Evolutionary conservation across 352 stramenopile species (phyloP), one percentile per base, ranked within the genome.

Genomic region (Globisporangium megalacanthum): DNA sequence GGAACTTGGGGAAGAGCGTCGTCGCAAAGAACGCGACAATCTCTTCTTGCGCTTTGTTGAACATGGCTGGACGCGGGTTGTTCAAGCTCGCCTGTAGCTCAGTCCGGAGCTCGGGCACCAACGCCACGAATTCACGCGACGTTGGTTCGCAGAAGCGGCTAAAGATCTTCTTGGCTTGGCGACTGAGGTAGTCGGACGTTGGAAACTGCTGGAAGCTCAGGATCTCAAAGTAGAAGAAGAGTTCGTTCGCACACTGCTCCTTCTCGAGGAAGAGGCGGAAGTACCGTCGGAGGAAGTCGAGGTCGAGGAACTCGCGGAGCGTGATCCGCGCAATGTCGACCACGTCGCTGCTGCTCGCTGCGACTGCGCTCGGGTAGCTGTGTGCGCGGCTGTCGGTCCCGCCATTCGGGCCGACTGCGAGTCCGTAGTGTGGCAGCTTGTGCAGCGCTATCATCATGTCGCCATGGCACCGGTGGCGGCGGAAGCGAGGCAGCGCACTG

Each of bases 141-240:
- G 71, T 56, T 3, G 73, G 64, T 25, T 90, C 75, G 29, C 78
- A 86, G 66, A 90, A 90, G 0, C 77, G 73, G 22, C 74, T 68
- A 58, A 77, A 86, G 6, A 90, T 53, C 60, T 88, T 90, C 54
- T 80, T 80, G 14, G 73, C 77, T 54, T 88, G 77, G 6, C 79
- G 73, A 17, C 65, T 72, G 41, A 90, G 61, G 48, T 88, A 90
- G 57, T 90, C 77, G 0, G 79, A 88, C 2, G 78, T 90, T n/a
- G 79, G 79, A 37, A 90, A 79, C 39, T 87, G 75, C 67, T 90
- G 78, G 56, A 86, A 90, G 20, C 67, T 79, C 25, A 70, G 56
- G 37, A 90, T 82, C 50, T 90, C 77, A 49, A 83, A 85, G 75
- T 88, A 90, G 42, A 90, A 88, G 53, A 79, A 82, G 39, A 88